These are phyloP conservation scores for Vaccinium myrtillus DNA, from an alignment of 148 eudicot genomes.

Conservation along the genomic window DNA sequence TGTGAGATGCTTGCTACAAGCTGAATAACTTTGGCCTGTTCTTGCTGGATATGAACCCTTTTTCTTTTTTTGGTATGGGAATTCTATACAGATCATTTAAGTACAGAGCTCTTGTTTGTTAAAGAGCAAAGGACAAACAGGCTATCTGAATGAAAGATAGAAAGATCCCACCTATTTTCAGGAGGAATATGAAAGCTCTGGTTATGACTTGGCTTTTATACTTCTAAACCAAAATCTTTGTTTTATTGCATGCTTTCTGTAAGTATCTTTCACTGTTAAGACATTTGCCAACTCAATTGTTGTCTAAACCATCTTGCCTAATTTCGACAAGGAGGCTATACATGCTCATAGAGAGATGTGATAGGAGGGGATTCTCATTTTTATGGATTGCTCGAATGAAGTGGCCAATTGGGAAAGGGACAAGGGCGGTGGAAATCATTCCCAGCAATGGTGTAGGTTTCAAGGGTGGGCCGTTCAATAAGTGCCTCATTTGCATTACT, in stretches of 20 bases:
- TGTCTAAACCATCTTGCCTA: background rate
- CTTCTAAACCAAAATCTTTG: background rate
- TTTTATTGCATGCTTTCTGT: background rate
- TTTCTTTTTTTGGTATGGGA: background rate
- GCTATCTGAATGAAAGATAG: background rate
- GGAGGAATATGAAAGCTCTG: background rate
- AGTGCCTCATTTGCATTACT: background rate
- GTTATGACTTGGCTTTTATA: slow-evolving; percentile 3
- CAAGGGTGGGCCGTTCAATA: background rate
- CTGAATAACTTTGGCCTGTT: slow-evolving; percentile 4
- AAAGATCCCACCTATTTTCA: background rate
- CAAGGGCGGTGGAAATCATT: background rate
- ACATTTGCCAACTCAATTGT: background rate
- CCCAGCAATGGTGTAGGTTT: background rate
- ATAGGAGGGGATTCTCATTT: background rate
- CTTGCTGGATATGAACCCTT: background rate
- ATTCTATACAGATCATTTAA: background rate
- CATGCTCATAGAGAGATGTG: background rate
- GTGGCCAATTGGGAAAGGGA: background rate
- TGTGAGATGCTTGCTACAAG: background rate
- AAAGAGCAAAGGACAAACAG: background rate
- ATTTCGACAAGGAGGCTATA: background rate
- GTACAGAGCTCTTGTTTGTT: background rate
- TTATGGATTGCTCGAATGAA: background rate
- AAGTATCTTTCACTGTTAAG: background rate